phyloP scores from a whole-genome alignment of 371 early-diverging fungal species.

The Aphelidium insulamus region DNA sequence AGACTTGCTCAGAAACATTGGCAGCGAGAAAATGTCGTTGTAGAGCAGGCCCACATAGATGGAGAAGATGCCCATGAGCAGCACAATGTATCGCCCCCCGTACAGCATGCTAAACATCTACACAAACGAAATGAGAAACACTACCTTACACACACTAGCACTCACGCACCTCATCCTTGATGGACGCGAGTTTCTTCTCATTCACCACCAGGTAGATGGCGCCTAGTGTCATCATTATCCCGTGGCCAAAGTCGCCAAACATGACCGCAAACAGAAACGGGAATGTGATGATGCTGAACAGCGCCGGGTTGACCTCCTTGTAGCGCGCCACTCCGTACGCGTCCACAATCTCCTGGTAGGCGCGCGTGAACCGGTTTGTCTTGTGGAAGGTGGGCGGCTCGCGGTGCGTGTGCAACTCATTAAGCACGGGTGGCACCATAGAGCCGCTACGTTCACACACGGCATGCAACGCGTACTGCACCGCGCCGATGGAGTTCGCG shows the following conservation, averaged over 20 bases:
- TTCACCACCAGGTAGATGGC: slow-evolving; percentile 55
- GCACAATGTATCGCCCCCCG: slow-evolving; percentile 89
- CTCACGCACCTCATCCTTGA: slow-evolving; percentile 39
- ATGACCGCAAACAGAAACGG: slow-evolving; percentile 98
- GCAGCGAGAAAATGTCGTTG: slow-evolving; percentile 88
- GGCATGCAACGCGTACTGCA: slow-evolving; percentile 56
- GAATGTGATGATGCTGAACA: slow-evolving; percentile 93
- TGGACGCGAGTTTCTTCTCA: slow-evolving; percentile 51
- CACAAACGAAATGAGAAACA: neutral
- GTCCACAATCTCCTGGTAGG: slow-evolving; percentile 94
- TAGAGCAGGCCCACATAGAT: slow-evolving; percentile 95
- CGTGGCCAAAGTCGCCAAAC: slow-evolving; percentile 99
- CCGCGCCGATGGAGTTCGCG: slow-evolving; percentile 41
- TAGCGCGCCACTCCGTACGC: slow-evolving; percentile 98
- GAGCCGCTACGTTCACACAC: slow-evolving; percentile 73
- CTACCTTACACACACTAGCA: too few relatives aligned
- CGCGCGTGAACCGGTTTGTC: slow-evolving; percentile 85
- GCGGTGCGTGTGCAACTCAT: slow-evolving; percentile 52
- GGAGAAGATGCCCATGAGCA: slow-evolving; percentile 91
- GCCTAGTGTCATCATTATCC: slow-evolving; percentile 53
- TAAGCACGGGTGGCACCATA: slow-evolving; percentile 61
- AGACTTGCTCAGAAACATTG: slow-evolving; percentile 47
- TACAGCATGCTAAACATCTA: slow-evolving; percentile 75
- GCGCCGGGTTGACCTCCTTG: slow-evolving; percentile 97
- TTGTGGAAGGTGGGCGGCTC: slow-evolving; percentile 90